Evolutionary conservation across 2,329 filamentous ascomycete genomes (phyloP), one percentile per base, ranked within the genome.

Genomic region (Neonectria coccinea): DNA sequence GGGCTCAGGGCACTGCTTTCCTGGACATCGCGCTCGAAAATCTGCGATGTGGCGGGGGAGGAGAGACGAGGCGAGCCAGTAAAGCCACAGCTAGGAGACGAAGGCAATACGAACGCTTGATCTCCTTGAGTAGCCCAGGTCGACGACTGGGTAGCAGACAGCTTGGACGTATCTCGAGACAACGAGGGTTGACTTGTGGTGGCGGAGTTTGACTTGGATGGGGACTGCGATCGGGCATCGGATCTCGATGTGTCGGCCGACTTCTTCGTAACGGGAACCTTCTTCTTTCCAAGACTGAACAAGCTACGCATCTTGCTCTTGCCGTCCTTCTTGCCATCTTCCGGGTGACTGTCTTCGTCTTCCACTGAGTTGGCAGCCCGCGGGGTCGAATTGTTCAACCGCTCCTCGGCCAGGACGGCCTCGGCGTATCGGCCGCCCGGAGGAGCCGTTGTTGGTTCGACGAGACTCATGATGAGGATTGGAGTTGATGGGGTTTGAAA

Each of bases 11-110:
- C 74, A 31, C 87, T 83, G 73, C 88, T 88, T 74, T 97, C 94
- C 79, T 97, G 95, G 25, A 98, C 95, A 77, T 94, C 93, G 74
- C 95, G 92, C 82, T 98, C 95, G 76, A 98, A 98, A 73, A 98
- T 97, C 72, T 91, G 89, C 5, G 89, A 91, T 29, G 86, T 85
- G 11, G 93, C 92, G 14, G 94, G 93, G 20, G 93, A 97, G 57
- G 91, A 88, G 48, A 94, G 80, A 53, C 91, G 86, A 5, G 93
- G 91, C 9, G 93, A 95, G 10, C 88, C 86, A 12, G 91, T 90
- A 48, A 92, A 80, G 56, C 86, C 88, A 62, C 89, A 87, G 64
- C 82, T 84, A 4, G 92, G 92, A 3, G 92, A 93, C 0, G 88
- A 83, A 14, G 89, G 87, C 11, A 84, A 77, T 51, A 80, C 78